Base-by-base conservation (phyloP, 305 asterid genomes). In the Rubia tinctorum region DNA sequence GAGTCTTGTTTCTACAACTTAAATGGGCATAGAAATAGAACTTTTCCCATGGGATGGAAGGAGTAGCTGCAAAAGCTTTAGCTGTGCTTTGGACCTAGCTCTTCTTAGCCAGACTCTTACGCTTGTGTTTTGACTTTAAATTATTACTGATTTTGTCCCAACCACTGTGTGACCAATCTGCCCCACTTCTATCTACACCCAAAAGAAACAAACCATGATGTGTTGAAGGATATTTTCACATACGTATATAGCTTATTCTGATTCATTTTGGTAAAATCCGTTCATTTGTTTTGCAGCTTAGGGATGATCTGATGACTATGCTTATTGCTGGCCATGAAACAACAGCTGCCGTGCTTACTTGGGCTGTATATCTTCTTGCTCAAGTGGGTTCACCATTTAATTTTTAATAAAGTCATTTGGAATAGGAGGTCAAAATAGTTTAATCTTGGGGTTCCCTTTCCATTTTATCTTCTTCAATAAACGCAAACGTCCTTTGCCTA, bases 311-410 rank as follows among this genome's bases (percentile, higher is more conserved):
- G 79, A 94, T 94, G 97, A 91, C 97, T 27, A 94, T 94, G 99
- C 97, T 94, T 76, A 91, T 94, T 76, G 98, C 99, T 71, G 99
- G 99, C 77, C 99, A 94, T 74, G 99, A 94, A 87, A 94, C 99
- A 67, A 91, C 99, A 3, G 98, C 99, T 6, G 97, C 98, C 72
- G 98, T 94, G 49, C 98, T 94, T 71, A 94, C 99, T 6, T 94
- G 99, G 99, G 93, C 97, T 69, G 78, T 89, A 68, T 94, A 82
- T 83, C 90, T 91, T 78, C 98, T 91, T 67, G 92, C 97, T 73
- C 97, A 94, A 82, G 99, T 94, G 86, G 45, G 85, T 30, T 23
- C 61, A 17, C 23, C 73, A 55, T 79, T 47, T 37, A 5, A 39
- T 51, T 51, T 55, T 34, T 63, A 17, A 66, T 40, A 40, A 39